phyloP scores from a whole-genome alignment of 2,329 filamentous ascomycete genomes.

The Penicillium sp. region DNA sequence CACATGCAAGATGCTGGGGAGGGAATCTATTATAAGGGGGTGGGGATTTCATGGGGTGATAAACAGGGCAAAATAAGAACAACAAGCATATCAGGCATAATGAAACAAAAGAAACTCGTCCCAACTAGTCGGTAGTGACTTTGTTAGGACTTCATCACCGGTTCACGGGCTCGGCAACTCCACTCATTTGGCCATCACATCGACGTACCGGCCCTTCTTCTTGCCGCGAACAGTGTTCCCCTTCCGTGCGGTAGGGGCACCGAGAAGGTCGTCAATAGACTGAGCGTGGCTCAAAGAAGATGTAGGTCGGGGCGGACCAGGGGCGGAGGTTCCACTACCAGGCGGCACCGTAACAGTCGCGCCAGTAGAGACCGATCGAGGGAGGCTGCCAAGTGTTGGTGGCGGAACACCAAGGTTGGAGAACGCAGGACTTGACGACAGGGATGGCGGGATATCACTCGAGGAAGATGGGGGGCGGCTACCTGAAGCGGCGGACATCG shows the following conservation, averaged over 20 bases:
- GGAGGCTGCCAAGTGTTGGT: slow-evolving; percentile 23
- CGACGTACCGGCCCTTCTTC: slow-evolving; percentile 88
- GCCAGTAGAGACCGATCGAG: slow-evolving; percentile 39
- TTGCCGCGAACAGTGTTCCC: slow-evolving; percentile 62
- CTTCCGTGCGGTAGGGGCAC: slow-evolving; percentile 69
- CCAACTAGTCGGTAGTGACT: background rate
- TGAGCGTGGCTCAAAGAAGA: slow-evolving; percentile 89
- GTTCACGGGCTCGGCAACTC: background rate
- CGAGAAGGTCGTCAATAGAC: slow-evolving; percentile 89
- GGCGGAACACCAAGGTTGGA: slow-evolving; percentile 31
- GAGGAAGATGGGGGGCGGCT: slow-evolving; percentile 36
- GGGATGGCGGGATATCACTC: slow-evolving; percentile 24
- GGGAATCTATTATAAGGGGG: slow-evolving; percentile 19
- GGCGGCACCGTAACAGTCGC: slow-evolving; percentile 36
- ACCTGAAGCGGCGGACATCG: slow-evolving; percentile 19
- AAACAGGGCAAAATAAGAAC: slow-evolving; percentile 7
- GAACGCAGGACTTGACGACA: slow-evolving; percentile 33
- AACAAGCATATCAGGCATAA: slow-evolving; percentile 19
- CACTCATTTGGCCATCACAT: slow-evolving; percentile 79
- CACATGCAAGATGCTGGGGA: slow-evolving; percentile 24
- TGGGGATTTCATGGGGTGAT: slow-evolving; percentile 6
- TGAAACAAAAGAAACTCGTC: slow-evolving; percentile 18
- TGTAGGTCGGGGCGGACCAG: slow-evolving; percentile 61
- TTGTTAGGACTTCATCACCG: background rate
- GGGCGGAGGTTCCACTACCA: slow-evolving; percentile 33